Base-by-base conservation (phyloP, 2,329 filamentous ascomycete genomes). In the Nothomitra cinnamomea region DNA sequence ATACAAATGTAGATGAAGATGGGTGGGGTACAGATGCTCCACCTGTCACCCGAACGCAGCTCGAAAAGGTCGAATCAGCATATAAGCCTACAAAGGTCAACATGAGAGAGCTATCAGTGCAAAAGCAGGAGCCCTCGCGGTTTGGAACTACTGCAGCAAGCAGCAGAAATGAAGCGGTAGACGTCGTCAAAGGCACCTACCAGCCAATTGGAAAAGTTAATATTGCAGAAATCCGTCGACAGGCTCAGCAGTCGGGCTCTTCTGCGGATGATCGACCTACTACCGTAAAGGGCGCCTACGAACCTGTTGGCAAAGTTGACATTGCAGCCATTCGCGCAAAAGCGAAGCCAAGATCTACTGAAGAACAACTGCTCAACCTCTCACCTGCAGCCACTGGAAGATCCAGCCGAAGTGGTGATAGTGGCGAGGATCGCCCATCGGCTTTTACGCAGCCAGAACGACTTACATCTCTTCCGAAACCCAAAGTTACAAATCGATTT, bases 191-290 rank as follows among this genome's bases (percentile, higher is more conserved):
- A 63, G 92, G 92, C 45, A 83, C 77, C 15, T 98, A 98, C 67
- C 87, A 95, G 66, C 92, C 92, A 19, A 73, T 98, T 61, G 92
- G 92, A 54, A 96, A 95, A 70, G 85, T 98, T n/a, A 89, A 98
- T 63, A 96, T 98, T 68, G 85, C 84, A 22, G 89, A 87, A 38
- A 84, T 98, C 60, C 80, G 92, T 58, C 70, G 82, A 74, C 65
- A 87, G 77, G 72, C 88, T 69, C 63, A 82, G 74, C 72, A 82
- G 72, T 61, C 73, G 66, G 67, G 76, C 7, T 58, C 64, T 24
- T 10, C 64, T 10, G 64, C 76, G 47, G 87, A 95, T 62, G 85
- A 95, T 60, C 77, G 88, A 54, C 92, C 92, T 2, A 78, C 83
- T 1, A 78, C 80, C 3, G 86, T 96, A 19, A 96, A 94, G 69